Evolutionary conservation across 1,284 basidiomycete genomes (phyloP).

Genomic region (Boletus semigastroideus): DNA sequence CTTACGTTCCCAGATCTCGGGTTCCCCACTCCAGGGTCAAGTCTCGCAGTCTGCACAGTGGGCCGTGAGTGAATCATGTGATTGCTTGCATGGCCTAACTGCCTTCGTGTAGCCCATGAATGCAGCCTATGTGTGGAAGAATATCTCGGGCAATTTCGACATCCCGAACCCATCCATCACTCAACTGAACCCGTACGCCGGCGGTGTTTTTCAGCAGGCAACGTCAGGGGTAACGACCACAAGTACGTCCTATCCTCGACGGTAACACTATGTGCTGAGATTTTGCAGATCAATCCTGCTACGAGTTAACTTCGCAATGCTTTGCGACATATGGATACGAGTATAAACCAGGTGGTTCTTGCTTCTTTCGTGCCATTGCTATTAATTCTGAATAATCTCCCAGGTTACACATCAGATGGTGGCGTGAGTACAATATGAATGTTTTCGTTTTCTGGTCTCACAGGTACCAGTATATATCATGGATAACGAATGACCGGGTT

Average conservation of each 20-base stretch:
- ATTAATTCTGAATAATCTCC: conserved; percentile 10
- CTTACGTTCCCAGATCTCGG: conserved; percentile 35
- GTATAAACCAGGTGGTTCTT: conserved; percentile 43
- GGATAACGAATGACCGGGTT: conserved; percentile 64
- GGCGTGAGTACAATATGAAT: conserved; percentile 31
- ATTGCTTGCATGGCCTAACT: conserved; percentile 6
- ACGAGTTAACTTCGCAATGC: conserved; percentile 34
- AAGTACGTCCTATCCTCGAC: conserved; percentile 18
- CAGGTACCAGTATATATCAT: conserved; percentile 67
- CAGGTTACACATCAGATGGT: conserved; percentile 28
- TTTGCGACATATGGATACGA: conserved; percentile 56
- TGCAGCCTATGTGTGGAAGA: conserved; percentile 36
- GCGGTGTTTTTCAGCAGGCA: conserved; percentile 62
- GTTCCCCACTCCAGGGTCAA: conserved; percentile 32
- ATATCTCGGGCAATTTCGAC: conserved; percentile 40
- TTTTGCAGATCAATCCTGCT: conserved; percentile 31
- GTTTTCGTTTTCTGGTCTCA: conserved; percentile 16
- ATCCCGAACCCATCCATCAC: conserved; percentile 43
- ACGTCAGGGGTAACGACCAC: conserved; percentile 53
- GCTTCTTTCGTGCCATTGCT: conserved; percentile 14
- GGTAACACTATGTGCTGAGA: conserved; percentile 3
- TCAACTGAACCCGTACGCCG: conserved; percentile 43
- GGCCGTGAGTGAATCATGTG: conserved; percentile 39
- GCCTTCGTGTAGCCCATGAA: conserved; percentile 29
- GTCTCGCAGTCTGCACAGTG: conserved; percentile 50